Base-by-base conservation (phyloP, 768 basidiomycete genomes). In the Psilocybe sp. region DNA sequence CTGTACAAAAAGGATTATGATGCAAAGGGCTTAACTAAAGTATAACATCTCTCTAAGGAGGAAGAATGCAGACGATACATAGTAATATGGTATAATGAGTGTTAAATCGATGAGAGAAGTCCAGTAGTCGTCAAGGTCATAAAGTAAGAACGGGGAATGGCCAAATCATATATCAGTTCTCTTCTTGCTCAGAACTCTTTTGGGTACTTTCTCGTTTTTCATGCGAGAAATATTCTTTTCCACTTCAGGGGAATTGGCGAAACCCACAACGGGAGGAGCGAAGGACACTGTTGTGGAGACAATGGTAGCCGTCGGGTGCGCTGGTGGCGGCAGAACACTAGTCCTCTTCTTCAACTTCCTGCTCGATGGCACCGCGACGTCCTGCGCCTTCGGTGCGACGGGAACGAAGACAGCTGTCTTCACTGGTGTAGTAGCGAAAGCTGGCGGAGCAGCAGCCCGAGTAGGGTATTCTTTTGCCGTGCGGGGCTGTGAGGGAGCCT, bases 161-260 rank as follows among this genome's bases (percentile, higher is more conserved):
- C 42, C 19, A 38, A 15, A 52, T 60, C 58, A 72, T 20, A 65
- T 59, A 50, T 73, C 69, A 6, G 64, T 62, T 52, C 70, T 66
- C 47, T 71, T 68, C 59, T 78, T 79, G 61, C 73, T 79, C 51
- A 77, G 61, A 7, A 76, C 60, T 49, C 67, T 69, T 56, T 70
- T 71, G 50, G 48, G 60, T 49, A 61, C 51, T 39, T 60, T 59
- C 31, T 60, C 52, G 31, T 55, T 56, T 44, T 60, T 60, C 40
- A 51, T 42, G 15, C 52, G 50, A 11, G 50, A 47, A 5, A 60
- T 39, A 6, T 46, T 32, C 34, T 57, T 60, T 33, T 53, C 56
- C 44, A 45, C 33, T 5, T 49, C 31, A 39, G 46, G 40, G 32
- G 51, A 40, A 10, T 53, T 45, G 11, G 53, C 53, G 40, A 54